Percentiles rank a stretch among this genome's conserved stretches.
These are phyloP conservation scores for Yarrowia yakushimensis DNA, from an alignment of 805 yeast genomes.

Conservation along the genomic window DNA sequence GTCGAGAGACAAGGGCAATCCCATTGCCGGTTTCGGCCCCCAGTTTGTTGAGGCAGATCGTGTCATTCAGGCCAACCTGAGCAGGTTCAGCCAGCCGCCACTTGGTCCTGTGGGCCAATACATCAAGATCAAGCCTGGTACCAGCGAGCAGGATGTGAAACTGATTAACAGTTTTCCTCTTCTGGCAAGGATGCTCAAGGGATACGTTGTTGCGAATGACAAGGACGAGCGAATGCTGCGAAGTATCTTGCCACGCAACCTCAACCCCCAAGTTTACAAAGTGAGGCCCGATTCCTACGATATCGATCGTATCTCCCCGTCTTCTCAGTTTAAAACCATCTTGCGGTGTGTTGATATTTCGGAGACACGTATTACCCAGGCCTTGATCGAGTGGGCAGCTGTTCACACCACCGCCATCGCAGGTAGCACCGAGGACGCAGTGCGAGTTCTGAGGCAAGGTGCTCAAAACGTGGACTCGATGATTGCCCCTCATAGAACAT, in stretches of 20 bases:
- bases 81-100: neutral
- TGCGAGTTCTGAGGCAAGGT: neutral
- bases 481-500: neutral
- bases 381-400: neutral
- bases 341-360: neutral
- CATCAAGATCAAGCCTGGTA: neutral
- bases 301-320: neutral
- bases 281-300: neutral
- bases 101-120: slow-evolving; percentile 14
- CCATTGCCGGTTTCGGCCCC: neutral
- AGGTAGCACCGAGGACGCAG: neutral
- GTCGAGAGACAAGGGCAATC: neutral
- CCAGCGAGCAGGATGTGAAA: neutral
- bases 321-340: neutral
- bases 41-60: neutral
- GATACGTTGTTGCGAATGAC: neutral
- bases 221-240: neutral
- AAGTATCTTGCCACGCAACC: neutral
- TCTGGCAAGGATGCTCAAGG: neutral
- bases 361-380: neutral
- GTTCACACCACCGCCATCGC: neutral
- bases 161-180: neutral
- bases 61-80: neutral
- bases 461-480: neutral
- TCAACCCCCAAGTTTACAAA: neutral